Percentiles rank a stretch among this genome's conserved stretches.
Conservation (phyloP, 306 rosid genomes). For the Trifolium repens region DNA sequence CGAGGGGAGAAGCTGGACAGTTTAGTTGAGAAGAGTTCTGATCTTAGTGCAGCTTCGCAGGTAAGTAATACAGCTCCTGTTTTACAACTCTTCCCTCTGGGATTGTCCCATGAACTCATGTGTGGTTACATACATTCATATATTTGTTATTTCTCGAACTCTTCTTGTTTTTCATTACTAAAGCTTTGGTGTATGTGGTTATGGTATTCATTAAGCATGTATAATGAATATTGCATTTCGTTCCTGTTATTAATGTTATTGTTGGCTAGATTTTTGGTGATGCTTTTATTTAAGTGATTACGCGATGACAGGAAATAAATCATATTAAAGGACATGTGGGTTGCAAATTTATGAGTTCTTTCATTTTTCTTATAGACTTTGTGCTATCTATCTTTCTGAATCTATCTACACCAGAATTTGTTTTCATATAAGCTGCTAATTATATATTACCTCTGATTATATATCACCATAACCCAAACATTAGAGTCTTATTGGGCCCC, state of each 20-base stretch:
- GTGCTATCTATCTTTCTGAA: slow-evolving; percentile 9
- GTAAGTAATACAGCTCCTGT: slow-evolving; percentile 46
- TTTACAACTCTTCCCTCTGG: slow-evolving; percentile 30
- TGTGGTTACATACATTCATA: background rate
- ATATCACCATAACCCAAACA: too few relatives aligned
- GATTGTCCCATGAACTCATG: background rate
- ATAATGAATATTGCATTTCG: background rate
- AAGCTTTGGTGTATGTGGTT: slow-evolving; percentile 9
- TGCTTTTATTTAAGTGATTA: slow-evolving; percentile 8
- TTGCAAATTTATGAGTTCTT: background rate
- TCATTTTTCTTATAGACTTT: background rate
- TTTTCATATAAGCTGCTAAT: slow-evolving; percentile 1
- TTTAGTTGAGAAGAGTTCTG: slow-evolving; percentile 98
- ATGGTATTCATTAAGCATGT: slow-evolving; percentile 4
- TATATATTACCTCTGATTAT: background rate
- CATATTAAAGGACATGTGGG: background rate
- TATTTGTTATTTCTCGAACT: slow-evolving; percentile 4
- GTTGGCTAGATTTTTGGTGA: slow-evolving; percentile 1
- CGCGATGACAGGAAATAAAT: background rate
- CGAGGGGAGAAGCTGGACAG: slow-evolving; percentile 98
- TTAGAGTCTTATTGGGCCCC: background rate
- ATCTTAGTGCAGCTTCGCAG: slow-evolving; percentile 98
- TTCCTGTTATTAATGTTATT: slow-evolving; percentile 26
- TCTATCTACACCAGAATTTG: slow-evolving; percentile 6
- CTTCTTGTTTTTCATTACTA: slow-evolving; percentile 9